phyloP scores from a whole-genome alignment of 176 grass and related monocot genomes.

The Lolium rigidum region DNA sequence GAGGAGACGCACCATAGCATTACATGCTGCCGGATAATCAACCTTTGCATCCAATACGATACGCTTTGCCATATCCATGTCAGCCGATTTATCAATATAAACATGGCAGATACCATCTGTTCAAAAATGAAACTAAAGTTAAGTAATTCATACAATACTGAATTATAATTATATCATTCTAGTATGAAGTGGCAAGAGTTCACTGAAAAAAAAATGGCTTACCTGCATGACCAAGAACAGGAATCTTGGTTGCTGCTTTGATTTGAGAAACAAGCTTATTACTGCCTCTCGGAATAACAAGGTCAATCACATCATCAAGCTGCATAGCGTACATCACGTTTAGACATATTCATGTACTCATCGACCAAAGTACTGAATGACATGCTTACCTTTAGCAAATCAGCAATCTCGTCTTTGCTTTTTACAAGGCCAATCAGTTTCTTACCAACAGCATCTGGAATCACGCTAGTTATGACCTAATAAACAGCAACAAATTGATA shows the following conservation, averaged over 20 bases:
- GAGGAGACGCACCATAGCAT: constrained; percentile 85
- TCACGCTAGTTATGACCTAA: constrained; percentile 79
- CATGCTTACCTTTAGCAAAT: constrained; percentile 78
- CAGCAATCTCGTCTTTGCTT: constrained; percentile 88
- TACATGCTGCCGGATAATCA: constrained; percentile 98
- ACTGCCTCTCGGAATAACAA: constrained; percentile 97
- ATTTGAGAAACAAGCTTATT: constrained; percentile 94
- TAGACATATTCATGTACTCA: constrained; percentile 33
- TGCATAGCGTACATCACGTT: constrained; percentile 43
- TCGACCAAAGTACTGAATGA: constrained; percentile 25
- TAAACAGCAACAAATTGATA: constrained; percentile 9
- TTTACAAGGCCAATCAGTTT: constrained; percentile 94
- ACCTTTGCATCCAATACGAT: constrained; percentile 93
- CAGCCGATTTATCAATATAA: constrained; percentile 96
- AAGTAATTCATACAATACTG: background rate
- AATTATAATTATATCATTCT: constrained; percentile 8
- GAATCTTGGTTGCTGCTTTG: constrained; percentile 92
- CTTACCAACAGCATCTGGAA: constrained; percentile 83
- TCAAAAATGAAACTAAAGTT: constrained; percentile 27
- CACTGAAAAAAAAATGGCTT: constrained; percentile 29
- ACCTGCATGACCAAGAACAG: constrained; percentile 96
- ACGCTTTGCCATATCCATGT: constrained; percentile 91
- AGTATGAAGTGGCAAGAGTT: background rate
- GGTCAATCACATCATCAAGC: constrained; percentile 99
- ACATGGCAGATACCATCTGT: constrained; percentile 99